These are phyloP conservation scores for Talaromyces sp. DNA, from an alignment of 2,329 filamentous ascomycete species.

Conservation along the genomic window DNA sequence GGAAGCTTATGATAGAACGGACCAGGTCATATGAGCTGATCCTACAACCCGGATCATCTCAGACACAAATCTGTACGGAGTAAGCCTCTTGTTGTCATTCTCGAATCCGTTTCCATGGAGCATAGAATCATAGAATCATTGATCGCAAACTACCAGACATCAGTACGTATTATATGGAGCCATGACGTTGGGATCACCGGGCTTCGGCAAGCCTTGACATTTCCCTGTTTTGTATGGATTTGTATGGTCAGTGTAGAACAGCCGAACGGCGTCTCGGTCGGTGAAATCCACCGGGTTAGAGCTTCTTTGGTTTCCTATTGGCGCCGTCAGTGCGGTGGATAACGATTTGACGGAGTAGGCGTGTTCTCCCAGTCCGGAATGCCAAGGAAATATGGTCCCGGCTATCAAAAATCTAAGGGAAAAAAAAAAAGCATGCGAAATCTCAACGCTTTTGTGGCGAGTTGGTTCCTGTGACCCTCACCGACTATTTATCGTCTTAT, in stretches of 20 bases:
- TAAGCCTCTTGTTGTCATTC: not conserved
- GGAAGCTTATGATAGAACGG: not conserved
- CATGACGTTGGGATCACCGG: not conserved
- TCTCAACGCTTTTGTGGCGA: constrained; percentile 5
- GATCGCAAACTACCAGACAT: not conserved
- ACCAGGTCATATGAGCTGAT: not conserved
- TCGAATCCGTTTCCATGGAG: not conserved
- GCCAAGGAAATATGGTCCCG: constrained; percentile 1
- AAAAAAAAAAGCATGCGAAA: not conserved
- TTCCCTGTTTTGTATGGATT: not conserved
- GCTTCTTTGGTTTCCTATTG: too few species aligned
- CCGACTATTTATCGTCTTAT: constrained; percentile 5
- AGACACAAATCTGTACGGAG: not conserved
- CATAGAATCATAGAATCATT: not conserved
- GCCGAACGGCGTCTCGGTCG: not conserved
- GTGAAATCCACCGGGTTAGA: too few species aligned
- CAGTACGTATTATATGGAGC: not conserved
- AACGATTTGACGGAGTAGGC: not conserved
- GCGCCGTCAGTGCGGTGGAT: too few species aligned
- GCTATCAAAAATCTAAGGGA: not conserved
- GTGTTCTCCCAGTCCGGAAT: not conserved
- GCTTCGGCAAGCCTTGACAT: not conserved
- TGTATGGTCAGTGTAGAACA: not conserved
- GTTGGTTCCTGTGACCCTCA: not conserved
- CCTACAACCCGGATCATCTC: not conserved